Conservation (phyloP, 1,284 basidiomycete species). For the Kalmanozyma brasiliensis region DNA sequence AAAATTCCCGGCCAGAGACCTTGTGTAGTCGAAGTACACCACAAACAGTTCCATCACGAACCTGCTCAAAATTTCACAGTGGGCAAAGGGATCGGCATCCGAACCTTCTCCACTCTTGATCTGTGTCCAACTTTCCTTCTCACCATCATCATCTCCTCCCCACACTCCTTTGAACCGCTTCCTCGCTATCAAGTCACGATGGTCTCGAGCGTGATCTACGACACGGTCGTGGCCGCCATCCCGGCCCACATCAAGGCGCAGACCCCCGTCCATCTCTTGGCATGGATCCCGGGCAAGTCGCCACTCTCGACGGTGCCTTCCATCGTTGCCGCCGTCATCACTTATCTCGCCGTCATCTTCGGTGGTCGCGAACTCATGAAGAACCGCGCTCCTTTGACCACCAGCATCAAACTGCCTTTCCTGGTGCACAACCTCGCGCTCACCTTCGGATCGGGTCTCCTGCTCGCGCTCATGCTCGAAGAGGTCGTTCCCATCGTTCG, state of each 20-base stretch:
- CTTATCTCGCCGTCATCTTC: conserved; percentile 90
- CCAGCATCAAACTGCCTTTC: conserved; percentile 77
- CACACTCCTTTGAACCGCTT: background rate
- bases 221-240: conserved; percentile 40
- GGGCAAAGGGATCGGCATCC: background rate
- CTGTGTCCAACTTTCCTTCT: conserved; percentile 1
- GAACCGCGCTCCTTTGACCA: conserved; percentile 72
- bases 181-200: conserved; percentile 16
- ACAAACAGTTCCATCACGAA: too few species aligned
- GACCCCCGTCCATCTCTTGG: conserved; percentile 38
- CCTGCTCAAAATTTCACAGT: too few species aligned
- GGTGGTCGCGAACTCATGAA: conserved; percentile 86
- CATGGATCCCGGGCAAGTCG: conserved; percentile 57
- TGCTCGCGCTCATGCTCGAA: conserved; percentile 88
- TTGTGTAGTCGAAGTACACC: too few species aligned
- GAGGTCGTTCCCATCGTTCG: conserved; percentile 68
- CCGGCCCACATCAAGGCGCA: conserved; percentile 34
- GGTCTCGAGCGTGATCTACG: conserved; percentile 51
- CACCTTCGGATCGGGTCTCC: conserved; percentile 80
- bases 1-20: too few species aligned
- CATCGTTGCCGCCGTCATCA: conserved; percentile 72
- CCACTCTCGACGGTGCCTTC: conserved; percentile 59
- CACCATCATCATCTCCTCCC: conserved; percentile 18
- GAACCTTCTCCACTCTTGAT: background rate
- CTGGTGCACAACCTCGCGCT: conserved; percentile 91